Conservation (phyloP, 1,284 basidiomycete species). For the Cutaneotrichosporon daszewskae region DNA sequence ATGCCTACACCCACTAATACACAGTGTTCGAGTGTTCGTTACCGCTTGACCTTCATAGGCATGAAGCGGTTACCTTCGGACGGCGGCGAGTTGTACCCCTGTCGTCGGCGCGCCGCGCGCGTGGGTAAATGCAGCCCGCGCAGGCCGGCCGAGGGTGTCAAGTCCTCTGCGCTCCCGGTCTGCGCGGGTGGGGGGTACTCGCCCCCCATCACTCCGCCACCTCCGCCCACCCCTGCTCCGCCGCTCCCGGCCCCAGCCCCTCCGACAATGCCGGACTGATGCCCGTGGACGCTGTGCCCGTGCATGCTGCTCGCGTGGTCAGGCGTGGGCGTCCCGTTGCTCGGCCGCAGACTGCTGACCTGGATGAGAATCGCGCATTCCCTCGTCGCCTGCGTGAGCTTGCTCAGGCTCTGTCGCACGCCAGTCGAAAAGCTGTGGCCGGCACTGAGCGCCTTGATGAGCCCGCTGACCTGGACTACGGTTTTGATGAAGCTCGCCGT, state of each 20-base stretch:
- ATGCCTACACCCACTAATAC: too few species aligned
- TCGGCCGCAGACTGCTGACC: slow-evolving; percentile 40
- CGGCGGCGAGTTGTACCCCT: too few species aligned
- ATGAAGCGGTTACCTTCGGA: too few species aligned
- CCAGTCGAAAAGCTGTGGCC: slow-evolving; percentile 35
- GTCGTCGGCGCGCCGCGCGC: too few species aligned
- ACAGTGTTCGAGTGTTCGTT: too few species aligned
- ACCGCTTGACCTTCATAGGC: too few species aligned
- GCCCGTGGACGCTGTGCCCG: not conserved
- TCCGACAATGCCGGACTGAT: not conserved
- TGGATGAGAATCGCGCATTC: slow-evolving; percentile 50
- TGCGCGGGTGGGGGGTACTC: not conserved
- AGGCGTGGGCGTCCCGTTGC: slow-evolving; percentile 18
- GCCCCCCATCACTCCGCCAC: too few species aligned
- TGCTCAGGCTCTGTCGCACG: slow-evolving; percentile 40
- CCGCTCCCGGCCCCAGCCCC: too few species aligned
- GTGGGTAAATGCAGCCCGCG: slow-evolving; percentile 2
- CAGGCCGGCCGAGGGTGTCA: not conserved
- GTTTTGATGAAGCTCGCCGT: slow-evolving; percentile 45
- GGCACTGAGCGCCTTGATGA: slow-evolving; percentile 45
- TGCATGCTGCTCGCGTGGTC: too few species aligned
- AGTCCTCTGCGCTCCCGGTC: slow-evolving; percentile 10
- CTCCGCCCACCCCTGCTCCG: too few species aligned
- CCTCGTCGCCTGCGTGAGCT: slow-evolving; percentile 48
- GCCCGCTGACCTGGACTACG: slow-evolving; percentile 48